Percentiles rank a stretch among this genome's conserved stretches.
Evolutionary conservation across 371 early-diverging fungal genomes (phyloP).

Genomic region (Mucor irregularis): DNA sequence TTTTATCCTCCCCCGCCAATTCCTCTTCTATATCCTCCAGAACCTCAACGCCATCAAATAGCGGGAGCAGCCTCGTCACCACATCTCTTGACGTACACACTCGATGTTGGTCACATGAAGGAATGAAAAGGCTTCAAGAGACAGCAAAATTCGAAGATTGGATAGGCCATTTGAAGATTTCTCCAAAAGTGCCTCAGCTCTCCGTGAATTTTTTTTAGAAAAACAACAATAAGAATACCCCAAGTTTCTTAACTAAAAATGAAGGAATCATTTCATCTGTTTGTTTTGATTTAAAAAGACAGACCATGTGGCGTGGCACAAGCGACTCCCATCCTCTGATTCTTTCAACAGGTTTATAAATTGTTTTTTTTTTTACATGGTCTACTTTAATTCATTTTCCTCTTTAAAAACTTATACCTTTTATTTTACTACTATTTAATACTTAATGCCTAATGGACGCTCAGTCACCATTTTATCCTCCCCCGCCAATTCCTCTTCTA

Average conservation of each 20-base stretch:
- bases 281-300: no score
- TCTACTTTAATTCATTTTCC: neutral
- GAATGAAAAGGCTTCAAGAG: no score
- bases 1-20: neutral
- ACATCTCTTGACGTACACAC: neutral
- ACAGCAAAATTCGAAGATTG: no score
- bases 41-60: neutral
- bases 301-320: slow-evolving; percentile 3
- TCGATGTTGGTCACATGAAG: no score
- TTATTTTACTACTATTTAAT: neutral
- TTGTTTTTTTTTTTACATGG: neutral
- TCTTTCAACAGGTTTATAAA: neutral
- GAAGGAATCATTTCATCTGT: no score
- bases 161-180: no score
- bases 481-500: neutral
- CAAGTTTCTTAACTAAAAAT: no score
- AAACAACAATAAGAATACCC: no score
- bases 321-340: no score
- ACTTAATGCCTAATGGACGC: slow-evolving; percentile 1
- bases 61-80: slow-evolving; percentile 1
- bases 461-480: neutral
- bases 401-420: no score
- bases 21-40: neutral
- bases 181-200: no score
- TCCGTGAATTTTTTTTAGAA: no score